These are phyloP conservation scores for Stachybotrys chlorohalonatus DNA, from an alignment of 2,329 filamentous ascomycete species.

Conservation along the genomic window DNA sequence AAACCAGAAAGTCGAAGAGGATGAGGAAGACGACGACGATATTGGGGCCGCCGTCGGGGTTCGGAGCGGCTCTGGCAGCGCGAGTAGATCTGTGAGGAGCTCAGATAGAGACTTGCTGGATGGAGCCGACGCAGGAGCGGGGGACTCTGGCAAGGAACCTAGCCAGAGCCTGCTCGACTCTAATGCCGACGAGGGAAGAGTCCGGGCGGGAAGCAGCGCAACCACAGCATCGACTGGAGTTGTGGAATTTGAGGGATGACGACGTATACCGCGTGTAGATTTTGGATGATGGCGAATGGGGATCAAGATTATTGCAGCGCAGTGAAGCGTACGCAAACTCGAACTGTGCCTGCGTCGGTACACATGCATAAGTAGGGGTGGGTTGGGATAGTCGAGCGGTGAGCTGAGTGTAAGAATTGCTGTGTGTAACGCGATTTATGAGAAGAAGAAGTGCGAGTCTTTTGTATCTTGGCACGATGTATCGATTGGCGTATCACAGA, in stretches of 20 bases:
- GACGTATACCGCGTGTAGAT: too few relatives aligned
- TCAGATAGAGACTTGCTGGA: constrained; percentile 64
- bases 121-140: constrained; percentile 64
- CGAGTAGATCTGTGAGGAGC: constrained; percentile 55
- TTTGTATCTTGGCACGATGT: not conserved
- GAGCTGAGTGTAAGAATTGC: not conserved
- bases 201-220: constrained; percentile 14
- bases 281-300: too few relatives aligned
- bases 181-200: constrained; percentile 15
- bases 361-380: too few relatives aligned
- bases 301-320: too few relatives aligned
- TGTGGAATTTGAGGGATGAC: constrained; percentile 33
- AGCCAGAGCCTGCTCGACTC: constrained; percentile 25
- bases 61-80: constrained; percentile 28
- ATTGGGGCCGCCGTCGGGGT: constrained; percentile 33
- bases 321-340: too few relatives aligned
- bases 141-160: constrained; percentile 27
- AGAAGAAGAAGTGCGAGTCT: not conserved
- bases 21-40: constrained; percentile 58
- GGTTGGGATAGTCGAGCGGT: too few relatives aligned
- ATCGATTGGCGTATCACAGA: not conserved
- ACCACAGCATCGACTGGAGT: constrained; percentile 24
- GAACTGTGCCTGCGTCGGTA: too few relatives aligned
- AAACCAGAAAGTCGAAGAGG: constrained; percentile 56
- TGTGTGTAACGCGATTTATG: not conserved